Base-by-base conservation (phyloP, 2,329 filamentous ascomycete species). In the Allantophomopsis lycopodina region DNA sequence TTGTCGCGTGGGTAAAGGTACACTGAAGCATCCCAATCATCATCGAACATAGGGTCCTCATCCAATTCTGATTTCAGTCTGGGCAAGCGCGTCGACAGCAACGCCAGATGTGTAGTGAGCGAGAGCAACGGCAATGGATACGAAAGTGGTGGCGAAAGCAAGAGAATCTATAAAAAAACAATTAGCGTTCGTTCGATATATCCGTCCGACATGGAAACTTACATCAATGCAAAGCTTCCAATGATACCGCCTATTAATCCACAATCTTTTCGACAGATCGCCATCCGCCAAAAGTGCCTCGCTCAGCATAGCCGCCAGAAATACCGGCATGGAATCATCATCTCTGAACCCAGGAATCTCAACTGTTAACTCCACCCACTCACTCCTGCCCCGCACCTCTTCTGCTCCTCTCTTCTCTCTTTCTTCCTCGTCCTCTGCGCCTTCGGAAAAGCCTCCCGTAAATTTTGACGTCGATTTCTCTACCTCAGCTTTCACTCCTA, bases 141-240 rank as follows among this genome's bases (percentile, higher is more conserved):
- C 37, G 88, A 94, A 8, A 93, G 71, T 0, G 87, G 87, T 37
- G 84, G 83, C n/a, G 87, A 95, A 57, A 94, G 85, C 45, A 96
- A 76, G 36, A 96, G 72, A 50, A 95, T 82, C 88, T 94, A 46
- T 32, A 40, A n/a, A 2, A 23, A n/a, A n/a, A n/a, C n/a, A n/a
- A 39, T 40, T 43, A 37, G 40, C 43, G 28, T 43, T 15, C 11
- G 21, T 30, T 13, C 31, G 18, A 16, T 17, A 11, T 15, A 32
- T 7, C 18, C 18, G 7, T 20, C 7, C 18, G 30, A 12, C 15
- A 16, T 7, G 17, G 10, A 11, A 28, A 20, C 83, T 55, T 60
- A 95, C 88, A 62, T 98, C 91, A 46, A 98, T 73, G 61, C 89
- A 96, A 42, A 98, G 60, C 62, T 88, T 85, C 91, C 91, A 98